Conservation (phyloP, 768 basidiomycete species). For the Guyanaporus albipodus region DNA sequence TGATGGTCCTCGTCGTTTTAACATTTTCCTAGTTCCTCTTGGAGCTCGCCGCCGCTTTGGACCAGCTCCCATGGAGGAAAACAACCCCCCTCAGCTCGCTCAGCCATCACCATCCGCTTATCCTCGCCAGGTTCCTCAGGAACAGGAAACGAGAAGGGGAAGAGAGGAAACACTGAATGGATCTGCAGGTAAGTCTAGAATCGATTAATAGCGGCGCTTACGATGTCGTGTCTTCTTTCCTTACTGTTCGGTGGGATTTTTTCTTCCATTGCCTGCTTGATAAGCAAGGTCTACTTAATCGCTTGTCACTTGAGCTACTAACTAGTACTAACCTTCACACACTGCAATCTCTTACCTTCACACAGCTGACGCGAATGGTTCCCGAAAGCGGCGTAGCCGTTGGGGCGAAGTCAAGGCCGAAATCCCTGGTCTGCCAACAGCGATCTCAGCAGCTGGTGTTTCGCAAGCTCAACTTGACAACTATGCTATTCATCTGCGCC, state of each 20-base stretch:
- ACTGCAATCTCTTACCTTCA: constrained; percentile 38
- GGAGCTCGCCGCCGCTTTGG: constrained; percentile 90
- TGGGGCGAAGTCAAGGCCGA: constrained; percentile 96
- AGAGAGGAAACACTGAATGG: constrained; percentile 69
- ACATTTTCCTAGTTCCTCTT: constrained; percentile 58
- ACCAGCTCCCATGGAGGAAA: constrained; percentile 78
- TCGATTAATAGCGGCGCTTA: constrained; percentile 35
- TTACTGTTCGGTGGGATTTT: constrained; percentile 33
- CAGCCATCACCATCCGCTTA: constrained; percentile 86
- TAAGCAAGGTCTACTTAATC: constrained; percentile 29
- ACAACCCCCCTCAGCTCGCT: constrained; percentile 76
- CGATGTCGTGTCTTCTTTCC: constrained; percentile 36
- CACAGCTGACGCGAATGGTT: constrained; percentile 76
- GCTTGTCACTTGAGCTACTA: constrained; percentile 34
- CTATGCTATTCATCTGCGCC: constrained; percentile 91
- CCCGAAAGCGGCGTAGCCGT: constrained; percentile 93
- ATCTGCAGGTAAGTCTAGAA: constrained; percentile 67
- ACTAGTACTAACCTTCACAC: constrained; percentile 58
- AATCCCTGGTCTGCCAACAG: constrained; percentile 90
- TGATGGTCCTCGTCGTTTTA: constrained; percentile 8
- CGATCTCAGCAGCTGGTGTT: constrained; percentile 89
- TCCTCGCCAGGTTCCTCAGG: constrained; percentile 60
- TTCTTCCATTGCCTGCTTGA: constrained; percentile 25
- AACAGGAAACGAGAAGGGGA: constrained; percentile 55
- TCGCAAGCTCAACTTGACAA: constrained; percentile 96